A percentile compares a stretch with the other conserved stretches of the same genome.
Evolutionary conservation across 2,329 filamentous ascomycete genomes (phyloP).

Genomic region (Cylindrodendrum hubeiense): DNA sequence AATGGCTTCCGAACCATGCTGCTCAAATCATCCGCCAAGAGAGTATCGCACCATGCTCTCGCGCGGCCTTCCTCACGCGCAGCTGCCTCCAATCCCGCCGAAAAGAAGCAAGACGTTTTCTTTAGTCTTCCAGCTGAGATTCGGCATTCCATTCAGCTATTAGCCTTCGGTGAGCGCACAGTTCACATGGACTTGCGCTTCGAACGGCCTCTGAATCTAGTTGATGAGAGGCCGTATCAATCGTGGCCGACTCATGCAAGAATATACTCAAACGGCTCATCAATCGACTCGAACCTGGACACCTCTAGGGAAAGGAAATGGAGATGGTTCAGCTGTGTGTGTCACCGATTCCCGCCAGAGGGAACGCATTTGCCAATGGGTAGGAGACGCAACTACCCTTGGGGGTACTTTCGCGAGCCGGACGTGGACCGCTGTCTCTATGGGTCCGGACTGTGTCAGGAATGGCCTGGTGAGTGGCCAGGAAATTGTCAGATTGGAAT

Average conservation of each 20-base stretch:
- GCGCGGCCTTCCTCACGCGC: constrained; percentile 12
- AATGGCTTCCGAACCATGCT: constrained; percentile 18
- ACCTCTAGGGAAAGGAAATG: constrained; percentile 27
- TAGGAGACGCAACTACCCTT: constrained; percentile 26
- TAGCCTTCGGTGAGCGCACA: constrained; percentile 25
- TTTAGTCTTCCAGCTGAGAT: constrained; percentile 24
- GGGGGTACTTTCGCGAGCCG: constrained; percentile 28
- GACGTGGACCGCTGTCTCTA: constrained; percentile 27
- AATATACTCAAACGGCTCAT: constrained; percentile 16
- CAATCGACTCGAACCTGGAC: constrained; percentile 15
- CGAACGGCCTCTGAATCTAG: constrained; percentile 30
- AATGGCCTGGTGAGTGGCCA: constrained; percentile 33
- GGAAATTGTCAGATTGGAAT: constrained; percentile 40
- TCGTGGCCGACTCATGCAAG: constrained; percentile 18
- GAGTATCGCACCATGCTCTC: constrained; percentile 4
- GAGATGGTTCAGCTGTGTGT: constrained; percentile 45
- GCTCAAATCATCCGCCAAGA: not conserved
- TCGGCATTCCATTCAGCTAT: constrained; percentile 9
- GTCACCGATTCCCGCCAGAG: constrained; percentile 36
- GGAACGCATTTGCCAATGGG: constrained; percentile 24
- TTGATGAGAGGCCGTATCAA: constrained; percentile 11
- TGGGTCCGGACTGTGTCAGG: constrained; percentile 24
- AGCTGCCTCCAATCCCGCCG: not conserved
- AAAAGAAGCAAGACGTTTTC: constrained; percentile 10
- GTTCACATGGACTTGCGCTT: constrained; percentile 40